phyloP scores from a whole-genome alignment of 1,139 yeast genomes.

The Debaryomyces subglobosus region DNA sequence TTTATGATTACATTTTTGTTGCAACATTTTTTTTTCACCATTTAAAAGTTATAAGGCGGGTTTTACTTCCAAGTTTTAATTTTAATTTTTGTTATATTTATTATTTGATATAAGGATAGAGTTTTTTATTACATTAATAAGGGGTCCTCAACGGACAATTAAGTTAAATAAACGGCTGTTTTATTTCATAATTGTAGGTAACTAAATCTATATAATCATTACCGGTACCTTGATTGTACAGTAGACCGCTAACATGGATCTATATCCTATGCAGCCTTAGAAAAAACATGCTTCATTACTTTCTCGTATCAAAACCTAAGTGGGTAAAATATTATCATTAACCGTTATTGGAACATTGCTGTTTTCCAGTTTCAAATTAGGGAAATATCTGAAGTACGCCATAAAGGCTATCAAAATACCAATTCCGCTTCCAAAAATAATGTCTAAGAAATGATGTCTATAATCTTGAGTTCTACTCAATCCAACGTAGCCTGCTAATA shows the following conservation, averaged over 20 bases:
- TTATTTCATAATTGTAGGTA: slow-evolving; percentile 4
- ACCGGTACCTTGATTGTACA: background rate
- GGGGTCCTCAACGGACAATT: slow-evolving; percentile 61
- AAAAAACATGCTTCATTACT: no score
- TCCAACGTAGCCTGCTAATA: slow-evolving; percentile 54
- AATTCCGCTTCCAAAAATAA: slow-evolving; percentile 53
- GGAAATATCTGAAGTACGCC: slow-evolving; percentile 20
- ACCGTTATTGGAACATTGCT: background rate
- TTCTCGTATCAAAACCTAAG: background rate
- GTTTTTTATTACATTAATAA: slow-evolving; percentile 51
- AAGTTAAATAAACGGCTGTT: slow-evolving; percentile 15
- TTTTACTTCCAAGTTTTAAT: slow-evolving; percentile 18
- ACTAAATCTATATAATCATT: background rate
- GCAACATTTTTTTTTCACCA: slow-evolving; percentile 9
- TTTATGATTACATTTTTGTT: slow-evolving; percentile 12
- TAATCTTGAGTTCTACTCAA: slow-evolving; percentile 71
- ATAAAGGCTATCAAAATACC: slow-evolving; percentile 39
- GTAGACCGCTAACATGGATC: no score
- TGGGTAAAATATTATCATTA: background rate
- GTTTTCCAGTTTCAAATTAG: background rate
- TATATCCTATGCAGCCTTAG: no score
- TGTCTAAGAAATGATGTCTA: slow-evolving; percentile 75
- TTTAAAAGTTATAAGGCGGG: slow-evolving; percentile 10
- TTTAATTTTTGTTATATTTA: slow-evolving; percentile 21
- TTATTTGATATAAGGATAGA: slow-evolving; percentile 39